Base-by-base conservation (phyloP, 2,329 filamentous ascomycete species). In the Arthrobotrys megalospora region DNA sequence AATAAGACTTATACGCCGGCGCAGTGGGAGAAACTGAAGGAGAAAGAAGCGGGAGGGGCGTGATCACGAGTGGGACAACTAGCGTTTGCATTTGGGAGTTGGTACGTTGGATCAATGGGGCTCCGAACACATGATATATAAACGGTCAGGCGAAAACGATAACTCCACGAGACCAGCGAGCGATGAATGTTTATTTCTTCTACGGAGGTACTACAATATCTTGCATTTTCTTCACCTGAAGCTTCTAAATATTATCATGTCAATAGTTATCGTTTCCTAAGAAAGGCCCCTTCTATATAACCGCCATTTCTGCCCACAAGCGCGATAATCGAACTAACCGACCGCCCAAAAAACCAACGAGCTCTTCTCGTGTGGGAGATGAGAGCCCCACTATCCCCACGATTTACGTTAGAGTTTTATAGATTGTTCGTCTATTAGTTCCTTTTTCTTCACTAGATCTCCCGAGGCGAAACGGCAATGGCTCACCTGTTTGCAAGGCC, bases 1-100 rank as follows among this genome's bases (percentile, higher is more conserved):
- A 93, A 94, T 32, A 96, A 94, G 85, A 97, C 94, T 84, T 92
- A 94, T 86, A 97, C 94, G 7, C 93, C 93, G 0, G 93, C 94
- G 82, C 93, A 97, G 86, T 97, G 92, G 90, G 89, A 93, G 85
- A 90, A 89, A 84, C 89, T 91, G 85, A 87, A 88, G 80, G 83
- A 85, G 81, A 83, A 81, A 80, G 80, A 80, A 47, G 66, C 58
- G 21, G 66, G 66, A 36, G 28, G 58, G 43, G 48, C 47, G 38
- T 66, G 60, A 66, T 34, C 7, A 12, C 11, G 47, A 48, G 19
- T 50, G 8, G 47, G 47, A 50, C 19, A 21, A n/a, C 24, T 28
- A 19, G 11, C 12, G 5, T 52, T 52, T 19, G 11, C 10, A 52
- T 6, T 19, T 48, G 16, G 2, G 5, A 48, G 45, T 48, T 48